phyloP scores from a whole-genome alignment of 345 rosid species.

The Euphorbia lathyris region DNA sequence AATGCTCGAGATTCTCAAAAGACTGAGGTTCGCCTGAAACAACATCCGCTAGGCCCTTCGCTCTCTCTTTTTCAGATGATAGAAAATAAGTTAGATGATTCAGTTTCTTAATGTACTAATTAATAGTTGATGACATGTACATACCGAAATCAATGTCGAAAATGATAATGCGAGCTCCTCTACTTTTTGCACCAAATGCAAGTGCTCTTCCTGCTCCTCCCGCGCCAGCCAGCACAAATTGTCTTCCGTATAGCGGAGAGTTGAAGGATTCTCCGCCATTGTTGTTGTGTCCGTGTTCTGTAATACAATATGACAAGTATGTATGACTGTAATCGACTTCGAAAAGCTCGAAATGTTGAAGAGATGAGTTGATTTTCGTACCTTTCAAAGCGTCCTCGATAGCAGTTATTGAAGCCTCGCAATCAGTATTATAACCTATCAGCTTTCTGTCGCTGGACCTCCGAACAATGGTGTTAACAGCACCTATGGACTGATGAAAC shows the following conservation, averaged over 20 bases:
- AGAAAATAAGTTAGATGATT: slow-evolving; percentile 6
- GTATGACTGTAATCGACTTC: background rate
- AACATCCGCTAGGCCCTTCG: slow-evolving; percentile 48
- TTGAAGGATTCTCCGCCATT: slow-evolving; percentile 14
- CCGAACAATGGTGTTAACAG: slow-evolving; percentile 45
- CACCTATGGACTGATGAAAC: slow-evolving; percentile 40
- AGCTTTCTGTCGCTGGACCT: slow-evolving; percentile 46
- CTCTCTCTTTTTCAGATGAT: slow-evolving; percentile 41
- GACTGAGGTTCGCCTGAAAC: slow-evolving; percentile 49
- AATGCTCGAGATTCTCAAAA: slow-evolving; percentile 29
- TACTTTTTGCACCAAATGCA: slow-evolving; percentile 56
- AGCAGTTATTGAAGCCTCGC: slow-evolving; percentile 40
- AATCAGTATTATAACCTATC: slow-evolving; percentile 45
- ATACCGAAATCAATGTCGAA: slow-evolving; percentile 56
- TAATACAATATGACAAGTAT: slow-evolving; percentile 2
- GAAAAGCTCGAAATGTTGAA: background rate
- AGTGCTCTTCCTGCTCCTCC: slow-evolving; percentile 70
- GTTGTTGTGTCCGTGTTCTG: slow-evolving; percentile 24
- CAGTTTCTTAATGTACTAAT: background rate
- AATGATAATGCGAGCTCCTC: slow-evolving; percentile 49
- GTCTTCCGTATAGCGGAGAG: slow-evolving; percentile 42
- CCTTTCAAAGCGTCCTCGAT: slow-evolving; percentile 61
- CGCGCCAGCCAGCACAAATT: slow-evolving; percentile 58
- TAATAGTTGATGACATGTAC: background rate
- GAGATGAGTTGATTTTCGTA: slow-evolving; percentile 9